Evolutionary conservation across 345 rosid genomes (phyloP).

Genomic region (Conringia planisiliqua): DNA sequence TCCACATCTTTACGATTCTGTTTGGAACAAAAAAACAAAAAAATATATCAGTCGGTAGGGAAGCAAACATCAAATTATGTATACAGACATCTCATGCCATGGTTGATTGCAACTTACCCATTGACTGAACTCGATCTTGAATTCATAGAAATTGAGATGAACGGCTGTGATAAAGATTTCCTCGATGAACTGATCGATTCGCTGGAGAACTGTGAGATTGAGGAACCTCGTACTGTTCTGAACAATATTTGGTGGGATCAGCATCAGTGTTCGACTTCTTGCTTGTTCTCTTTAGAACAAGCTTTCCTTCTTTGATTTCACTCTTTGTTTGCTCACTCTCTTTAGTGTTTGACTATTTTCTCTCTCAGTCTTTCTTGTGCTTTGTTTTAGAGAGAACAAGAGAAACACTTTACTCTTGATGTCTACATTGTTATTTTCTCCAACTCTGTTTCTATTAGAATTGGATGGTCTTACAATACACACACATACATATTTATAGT

Average conservation of each 20-base stretch:
- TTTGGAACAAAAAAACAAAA: background rate
- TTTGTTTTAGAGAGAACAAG: too few species aligned
- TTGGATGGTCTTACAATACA: too few species aligned
- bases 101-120: slow-evolving; percentile 49
- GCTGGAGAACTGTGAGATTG: slow-evolving; percentile 85
- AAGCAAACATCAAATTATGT: background rate
- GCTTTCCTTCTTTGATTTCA: background rate
- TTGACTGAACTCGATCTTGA: slow-evolving; percentile 76
- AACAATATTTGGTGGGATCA: slow-evolving; percentile 92
- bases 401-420: too few species aligned
- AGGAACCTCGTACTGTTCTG: slow-evolving; percentile 81
- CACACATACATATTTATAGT: too few species aligned
- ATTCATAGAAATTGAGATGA: slow-evolving; percentile 92
- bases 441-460: too few species aligned
- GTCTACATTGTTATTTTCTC: too few species aligned
- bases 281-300: background rate
- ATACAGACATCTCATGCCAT: background rate
- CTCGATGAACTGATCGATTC: slow-evolving; percentile 84
- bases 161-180: slow-evolving; percentile 93
- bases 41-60: background rate
- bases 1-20: slow-evolving; percentile 97
- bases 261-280: background rate
- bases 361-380: too few species aligned
- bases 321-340: background rate
- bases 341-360: too few species aligned